A percentile compares a stretch with the other conserved stretches of the same genome.
Conservation (phyloP, 305 asterid genomes). For the Vinca major region DNA sequence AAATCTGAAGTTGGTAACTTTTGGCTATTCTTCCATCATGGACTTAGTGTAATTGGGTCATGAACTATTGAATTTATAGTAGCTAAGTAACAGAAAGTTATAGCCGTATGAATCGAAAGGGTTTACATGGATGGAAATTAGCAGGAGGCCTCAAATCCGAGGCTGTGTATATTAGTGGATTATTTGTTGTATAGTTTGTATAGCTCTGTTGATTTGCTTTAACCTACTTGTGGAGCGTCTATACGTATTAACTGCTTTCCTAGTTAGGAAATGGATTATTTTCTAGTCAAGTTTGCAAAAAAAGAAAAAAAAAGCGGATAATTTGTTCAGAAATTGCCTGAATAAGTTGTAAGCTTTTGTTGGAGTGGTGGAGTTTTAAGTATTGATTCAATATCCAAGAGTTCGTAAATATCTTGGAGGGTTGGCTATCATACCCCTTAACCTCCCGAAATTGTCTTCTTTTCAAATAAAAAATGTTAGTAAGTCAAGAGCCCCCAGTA, state of each 20-base stretch:
- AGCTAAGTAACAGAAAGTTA: background rate
- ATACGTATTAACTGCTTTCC: too few relatives aligned
- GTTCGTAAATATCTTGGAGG: background rate
- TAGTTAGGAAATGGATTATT: too few relatives aligned
- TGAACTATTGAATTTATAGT: background rate
- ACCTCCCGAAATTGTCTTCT: background rate
- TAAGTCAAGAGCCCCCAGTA: background rate
- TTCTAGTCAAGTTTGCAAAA: too few relatives aligned
- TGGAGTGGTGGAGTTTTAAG: too few relatives aligned
- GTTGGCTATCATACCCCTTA: background rate
- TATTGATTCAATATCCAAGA: too few relatives aligned
- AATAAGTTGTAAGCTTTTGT: too few relatives aligned
- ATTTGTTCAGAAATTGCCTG: too few relatives aligned
- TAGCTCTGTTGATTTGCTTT: background rate
- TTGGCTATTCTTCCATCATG: background rate
- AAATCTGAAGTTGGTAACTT: too few relatives aligned
- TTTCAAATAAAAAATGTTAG: background rate
- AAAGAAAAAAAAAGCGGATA: too few relatives aligned
- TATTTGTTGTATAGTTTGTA: background rate
- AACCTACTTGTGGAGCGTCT: background rate
- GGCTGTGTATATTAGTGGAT: background rate
- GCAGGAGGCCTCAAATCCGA: background rate
- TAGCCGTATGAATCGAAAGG: constrained; percentile 3
- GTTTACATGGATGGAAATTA: background rate
- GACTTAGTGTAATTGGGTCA: background rate